These are phyloP conservation scores for Candida ficus DNA, from an alignment of 805 yeast genomes.

Conservation along the genomic window DNA sequence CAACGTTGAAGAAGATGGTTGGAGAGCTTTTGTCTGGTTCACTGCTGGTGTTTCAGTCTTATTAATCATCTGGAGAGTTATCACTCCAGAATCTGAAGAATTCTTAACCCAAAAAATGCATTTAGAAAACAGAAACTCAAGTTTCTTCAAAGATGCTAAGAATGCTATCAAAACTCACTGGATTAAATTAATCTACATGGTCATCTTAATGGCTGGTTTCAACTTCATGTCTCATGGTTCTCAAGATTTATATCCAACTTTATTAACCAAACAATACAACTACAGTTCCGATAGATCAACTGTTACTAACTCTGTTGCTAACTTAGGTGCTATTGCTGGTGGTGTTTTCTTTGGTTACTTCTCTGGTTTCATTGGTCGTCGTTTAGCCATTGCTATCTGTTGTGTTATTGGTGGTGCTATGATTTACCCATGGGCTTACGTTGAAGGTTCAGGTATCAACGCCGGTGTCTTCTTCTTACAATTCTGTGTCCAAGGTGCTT, in stretches of 20 bases:
- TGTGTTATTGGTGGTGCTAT: slow-evolving; percentile 54
- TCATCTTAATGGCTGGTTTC: slow-evolving; percentile 58
- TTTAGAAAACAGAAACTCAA: slow-evolving; percentile 27
- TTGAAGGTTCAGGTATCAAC: slow-evolving; percentile 41
- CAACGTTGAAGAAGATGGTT: slow-evolving; percentile 35
- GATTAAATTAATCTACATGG: slow-evolving; percentile 52
- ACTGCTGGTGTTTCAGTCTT: slow-evolving; percentile 52
- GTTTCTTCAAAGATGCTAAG: slow-evolving; percentile 29
- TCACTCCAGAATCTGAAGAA: slow-evolving; percentile 48
- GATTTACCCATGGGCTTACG: slow-evolving; percentile 59
- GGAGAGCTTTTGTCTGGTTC: slow-evolving; percentile 69
- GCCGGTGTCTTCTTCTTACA: slow-evolving; percentile 61
- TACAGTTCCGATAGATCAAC: slow-evolving; percentile 41
- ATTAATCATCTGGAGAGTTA: slow-evolving; percentile 36
- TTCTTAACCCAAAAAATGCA: slow-evolving; percentile 38
- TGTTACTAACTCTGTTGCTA: slow-evolving; percentile 52
- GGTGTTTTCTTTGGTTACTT: slow-evolving; percentile 52
- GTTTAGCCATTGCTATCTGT: slow-evolving; percentile 46
- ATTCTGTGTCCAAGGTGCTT: slow-evolving; percentile 62
- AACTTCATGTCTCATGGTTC: slow-evolving; percentile 60
- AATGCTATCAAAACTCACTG: slow-evolving; percentile 43
- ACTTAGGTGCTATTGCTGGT: slow-evolving; percentile 53
- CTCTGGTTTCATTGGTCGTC: slow-evolving; percentile 51
- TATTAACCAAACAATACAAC: slow-evolving; percentile 41
- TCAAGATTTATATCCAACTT: slow-evolving; percentile 58